Evolutionary conservation across 345 rosid genomes (phyloP).

Genomic region (Sisymbrium irio): DNA sequence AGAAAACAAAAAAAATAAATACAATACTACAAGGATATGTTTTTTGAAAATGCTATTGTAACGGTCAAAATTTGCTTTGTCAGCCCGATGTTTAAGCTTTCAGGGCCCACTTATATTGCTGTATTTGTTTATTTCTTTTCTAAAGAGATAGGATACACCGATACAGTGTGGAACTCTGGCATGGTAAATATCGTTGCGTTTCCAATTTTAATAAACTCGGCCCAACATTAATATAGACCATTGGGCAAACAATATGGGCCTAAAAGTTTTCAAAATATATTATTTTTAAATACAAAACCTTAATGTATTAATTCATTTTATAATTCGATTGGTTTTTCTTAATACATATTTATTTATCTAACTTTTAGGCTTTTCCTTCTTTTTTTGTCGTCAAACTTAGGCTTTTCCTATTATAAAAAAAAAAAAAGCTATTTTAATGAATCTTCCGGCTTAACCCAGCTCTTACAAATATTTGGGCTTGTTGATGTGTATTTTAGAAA

Average conservation of each 20-base stretch:
- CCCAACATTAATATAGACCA: not conserved
- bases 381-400: too few relatives aligned
- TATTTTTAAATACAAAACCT: not conserved
- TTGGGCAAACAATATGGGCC: not conserved
- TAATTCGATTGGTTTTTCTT: not conserved
- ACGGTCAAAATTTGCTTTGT: slow-evolving; percentile 62
- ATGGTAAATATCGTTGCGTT: not conserved
- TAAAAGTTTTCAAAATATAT: not conserved
- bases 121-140: not conserved
- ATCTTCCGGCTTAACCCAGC: too few relatives aligned
- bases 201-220: not conserved
- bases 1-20: slow-evolving; percentile 25
- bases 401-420: too few relatives aligned
- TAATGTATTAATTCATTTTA: not conserved
- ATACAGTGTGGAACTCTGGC: slow-evolving; percentile 12
- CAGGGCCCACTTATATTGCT: slow-evolving; percentile 18
- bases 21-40: slow-evolving; percentile 1
- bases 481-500: too few relatives aligned
- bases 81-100: slow-evolving; percentile 1
- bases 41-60: slow-evolving; percentile 38
- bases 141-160: not conserved
- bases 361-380: too few relatives aligned
- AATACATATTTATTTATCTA: not conserved
- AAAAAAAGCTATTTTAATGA: too few relatives aligned
- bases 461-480: too few relatives aligned